Percentiles rank a stretch among this genome's conserved stretches.
Evolutionary conservation across 345 rosid genomes (phyloP).

Genomic region (Cardamine occulta): DNA sequence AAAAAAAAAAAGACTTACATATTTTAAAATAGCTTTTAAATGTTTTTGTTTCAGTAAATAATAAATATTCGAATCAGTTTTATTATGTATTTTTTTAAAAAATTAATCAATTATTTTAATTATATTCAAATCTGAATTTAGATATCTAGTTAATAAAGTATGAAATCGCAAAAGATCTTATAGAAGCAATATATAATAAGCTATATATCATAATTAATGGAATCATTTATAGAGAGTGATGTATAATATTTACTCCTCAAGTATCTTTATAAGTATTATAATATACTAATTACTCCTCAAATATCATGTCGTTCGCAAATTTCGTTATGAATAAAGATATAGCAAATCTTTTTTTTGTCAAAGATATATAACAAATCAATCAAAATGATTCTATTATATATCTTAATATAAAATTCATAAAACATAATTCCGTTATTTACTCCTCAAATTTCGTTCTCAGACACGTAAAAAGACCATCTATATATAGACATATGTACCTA

Average conservation of each 20-base stretch:
- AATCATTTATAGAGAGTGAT: background rate
- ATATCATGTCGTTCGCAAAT: background rate
- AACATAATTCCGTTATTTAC: too few species aligned
- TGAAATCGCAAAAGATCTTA: too few species aligned
- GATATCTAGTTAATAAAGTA: too few species aligned
- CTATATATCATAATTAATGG: background rate
- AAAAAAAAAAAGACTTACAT: too few species aligned
- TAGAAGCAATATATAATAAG: background rate
- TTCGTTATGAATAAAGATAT: background rate
- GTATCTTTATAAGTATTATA: background rate
- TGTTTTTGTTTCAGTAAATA: too few species aligned
- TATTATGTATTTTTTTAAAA: too few species aligned
- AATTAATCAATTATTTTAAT: too few species aligned
- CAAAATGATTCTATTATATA: background rate
- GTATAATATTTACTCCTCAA: background rate
- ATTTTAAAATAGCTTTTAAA: too few species aligned
- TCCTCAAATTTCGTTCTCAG: background rate
- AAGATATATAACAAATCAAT: background rate
- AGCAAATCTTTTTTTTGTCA: background rate
- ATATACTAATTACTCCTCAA: background rate
- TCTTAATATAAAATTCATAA: too few species aligned
- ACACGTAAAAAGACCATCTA: background rate
- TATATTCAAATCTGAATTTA: too few species aligned
- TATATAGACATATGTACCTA: background rate
- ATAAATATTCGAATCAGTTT: too few species aligned